A percentile compares a stretch with the other conserved stretches of the same genome.
Evolutionary conservation across 768 basidiomycete genomes (phyloP).

Genomic region (Coprinopsis sp.): DNA sequence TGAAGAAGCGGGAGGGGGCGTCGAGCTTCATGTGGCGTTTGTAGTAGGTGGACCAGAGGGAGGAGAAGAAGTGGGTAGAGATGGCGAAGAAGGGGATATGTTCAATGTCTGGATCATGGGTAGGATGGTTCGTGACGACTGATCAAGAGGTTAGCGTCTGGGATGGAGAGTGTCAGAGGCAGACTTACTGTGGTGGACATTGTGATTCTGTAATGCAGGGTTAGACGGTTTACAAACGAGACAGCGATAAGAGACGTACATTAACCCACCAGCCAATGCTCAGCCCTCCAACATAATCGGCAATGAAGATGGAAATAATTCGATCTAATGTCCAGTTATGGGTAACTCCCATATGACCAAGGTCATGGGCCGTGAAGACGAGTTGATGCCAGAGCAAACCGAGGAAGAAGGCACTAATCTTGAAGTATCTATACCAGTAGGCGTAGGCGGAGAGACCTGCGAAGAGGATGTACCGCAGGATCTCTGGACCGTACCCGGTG

Average conservation of each 20-base stretch:
- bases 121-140: slow-evolving; percentile 98
- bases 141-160: slow-evolving; percentile 11
- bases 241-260: slow-evolving; percentile 47
- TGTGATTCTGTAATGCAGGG: slow-evolving; percentile 64
- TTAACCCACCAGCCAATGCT: slow-evolving; percentile 98
- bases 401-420: slow-evolving; percentile 73
- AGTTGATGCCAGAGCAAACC: slow-evolving; percentile 96
- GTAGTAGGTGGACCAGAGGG: slow-evolving; percentile 93
- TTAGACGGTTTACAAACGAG: slow-evolving; percentile 8
- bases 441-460: slow-evolving; percentile 53
- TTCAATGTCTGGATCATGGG: slow-evolving; percentile 87
- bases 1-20: slow-evolving; percentile 53
- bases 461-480: slow-evolving; percentile 72
- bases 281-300: slow-evolving; percentile 86
- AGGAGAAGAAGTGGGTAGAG: slow-evolving; percentile 79
- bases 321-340: slow-evolving; percentile 83
- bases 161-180: neutral
- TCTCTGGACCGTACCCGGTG: slow-evolving; percentile 84
- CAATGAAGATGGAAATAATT: slow-evolving; percentile 70
- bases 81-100: slow-evolving; percentile 95
- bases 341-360: slow-evolving; percentile 92
- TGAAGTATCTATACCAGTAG: slow-evolving; percentile 61
- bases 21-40: slow-evolving; percentile 82
- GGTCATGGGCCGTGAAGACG: slow-evolving; percentile 88
- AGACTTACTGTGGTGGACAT: slow-evolving; percentile 88